Base-by-base conservation (phyloP, 2,329 filamentous ascomycete genomes). In the Hirsutella thompsonii region DNA sequence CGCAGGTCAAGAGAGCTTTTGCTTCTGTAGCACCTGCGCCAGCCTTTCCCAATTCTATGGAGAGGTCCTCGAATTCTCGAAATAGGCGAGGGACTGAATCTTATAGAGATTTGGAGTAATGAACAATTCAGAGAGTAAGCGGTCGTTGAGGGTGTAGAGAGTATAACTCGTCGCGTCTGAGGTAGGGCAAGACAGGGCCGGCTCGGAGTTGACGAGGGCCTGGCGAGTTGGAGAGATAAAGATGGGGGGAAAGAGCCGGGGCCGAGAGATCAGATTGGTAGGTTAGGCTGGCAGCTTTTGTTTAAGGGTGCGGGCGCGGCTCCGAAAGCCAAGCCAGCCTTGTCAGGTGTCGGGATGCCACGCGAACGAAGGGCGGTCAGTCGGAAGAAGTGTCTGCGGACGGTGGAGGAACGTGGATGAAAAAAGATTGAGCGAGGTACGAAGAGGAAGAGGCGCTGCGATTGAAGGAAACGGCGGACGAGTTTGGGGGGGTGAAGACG, bases 301-400 rank as follows among this genome's bases (percentile, higher is more conserved):
- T 14, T 14, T 16, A 4, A 8, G 32, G 32, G 14, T 36, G 34
- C 34, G 20, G 34, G 34, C 32, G 34, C 34, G 19, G 34, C 34
- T 36, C 18, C 38, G 19, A 8, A 30, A 36, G 32, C 28, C 35
- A 33, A 26, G 33, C n/a, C 40, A 34, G 40, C 40, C 35, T 41
- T 41, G 35, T 41, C 35, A 41, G 28, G 35, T 28, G 20, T 41
- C 34, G 40, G 40, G 35, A 41, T 41, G 35, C 34, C 40, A 41
- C 34, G 40, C 32, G 32, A 34, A 34, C 40, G 35, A 26, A 37
- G 28, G 28, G 40, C 40, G 40, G 40, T 41, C 40, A 41, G 40
- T 20, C 35, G 40, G 39, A 37, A 35, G 19, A 2, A 20, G 19
- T 28, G 20, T 34, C 32, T n/a, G 28, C 11, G 16, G 8, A 30